Percentiles rank a stretch among this genome's conserved stretches.
These are phyloP conservation scores for Pythium pectinolyticum DNA, from an alignment of 352 stramenopile genomes.

Conservation along the genomic window DNA sequence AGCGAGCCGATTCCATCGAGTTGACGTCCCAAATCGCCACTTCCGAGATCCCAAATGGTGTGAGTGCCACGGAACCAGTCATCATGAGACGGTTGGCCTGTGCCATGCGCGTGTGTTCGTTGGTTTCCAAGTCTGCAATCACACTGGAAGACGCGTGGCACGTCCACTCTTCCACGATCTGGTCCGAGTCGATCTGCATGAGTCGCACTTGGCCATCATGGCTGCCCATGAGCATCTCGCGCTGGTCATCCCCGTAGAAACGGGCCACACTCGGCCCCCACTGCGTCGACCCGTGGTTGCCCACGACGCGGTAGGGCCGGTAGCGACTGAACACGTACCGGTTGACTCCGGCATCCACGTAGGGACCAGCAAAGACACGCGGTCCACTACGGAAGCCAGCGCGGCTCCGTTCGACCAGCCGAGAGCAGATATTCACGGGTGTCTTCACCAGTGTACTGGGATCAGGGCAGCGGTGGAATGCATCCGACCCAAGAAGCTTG, in stretches of 20 bases:
- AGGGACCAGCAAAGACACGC: constrained; percentile 49
- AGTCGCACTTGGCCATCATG: constrained; percentile 65
- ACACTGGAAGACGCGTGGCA: constrained; percentile 72
- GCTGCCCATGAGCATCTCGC: constrained; percentile 72
- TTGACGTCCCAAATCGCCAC: constrained; percentile 79
- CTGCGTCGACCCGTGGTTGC: constrained; percentile 47
- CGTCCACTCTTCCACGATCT: constrained; percentile 70
- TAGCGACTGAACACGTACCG: constrained; percentile 82
- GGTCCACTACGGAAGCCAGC: constrained; percentile 45
- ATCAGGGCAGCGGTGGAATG: constrained; percentile 76
- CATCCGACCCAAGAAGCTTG: constrained; percentile 59
- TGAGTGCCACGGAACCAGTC: constrained; percentile 51
- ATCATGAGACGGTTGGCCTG: constrained; percentile 53
- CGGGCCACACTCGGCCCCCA: constrained; percentile 63
- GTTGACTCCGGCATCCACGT: constrained; percentile 68
- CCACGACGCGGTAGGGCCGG: constrained; percentile 60
- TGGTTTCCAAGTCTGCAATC: constrained; percentile 71
- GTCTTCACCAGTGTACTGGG: constrained; percentile 40
- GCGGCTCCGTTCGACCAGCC: constrained; percentile 53
- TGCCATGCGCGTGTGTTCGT: constrained; percentile 57
- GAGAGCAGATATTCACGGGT: constrained; percentile 65
- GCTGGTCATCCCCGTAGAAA: constrained; percentile 66
- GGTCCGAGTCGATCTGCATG: constrained; percentile 63
- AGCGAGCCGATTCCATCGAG: constrained; percentile 56
- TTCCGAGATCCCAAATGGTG: constrained; percentile 50